A percentile compares a stretch with the other conserved stretches of the same genome.
These are phyloP conservation scores for Talaromyces ruber DNA, from an alignment of 495 filamentous ascomycete species.

Conservation along the genomic window DNA sequence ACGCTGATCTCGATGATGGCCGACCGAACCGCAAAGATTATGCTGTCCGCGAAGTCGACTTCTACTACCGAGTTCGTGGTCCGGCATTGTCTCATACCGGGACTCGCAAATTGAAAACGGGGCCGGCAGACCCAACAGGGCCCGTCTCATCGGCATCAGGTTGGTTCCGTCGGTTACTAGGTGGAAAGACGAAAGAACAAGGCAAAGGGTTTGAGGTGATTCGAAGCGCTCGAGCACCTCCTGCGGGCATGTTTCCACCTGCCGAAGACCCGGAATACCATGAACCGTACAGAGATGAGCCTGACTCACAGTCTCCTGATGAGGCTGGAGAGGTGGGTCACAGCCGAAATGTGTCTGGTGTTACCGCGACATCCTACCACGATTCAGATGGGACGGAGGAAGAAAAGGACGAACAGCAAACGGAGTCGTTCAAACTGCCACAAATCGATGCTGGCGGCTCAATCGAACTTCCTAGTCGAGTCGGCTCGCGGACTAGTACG, in stretches of 20 bases:
- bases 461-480: slow-evolving; percentile 57
- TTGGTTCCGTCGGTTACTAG: slow-evolving; percentile 75
- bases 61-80: slow-evolving; percentile 86
- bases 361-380: slow-evolving; percentile 28
- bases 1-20: slow-evolving; percentile 43
- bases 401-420: slow-evolving; percentile 15
- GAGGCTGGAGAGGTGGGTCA: slow-evolving; percentile 10
- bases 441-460: slow-evolving; percentile 51
- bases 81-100: slow-evolving; percentile 77
- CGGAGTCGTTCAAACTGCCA: slow-evolving; percentile 39
- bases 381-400: slow-evolving; percentile 34
- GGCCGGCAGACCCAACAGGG: slow-evolving; percentile 88
- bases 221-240: slow-evolving; percentile 63
- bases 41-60: slow-evolving; percentile 85
- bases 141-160: slow-evolving; percentile 80
- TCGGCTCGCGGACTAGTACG: slow-evolving; percentile 48
- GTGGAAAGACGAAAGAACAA: slow-evolving; percentile 77
- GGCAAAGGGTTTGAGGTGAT: slow-evolving; percentile 96
- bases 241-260: slow-evolving; percentile 28
- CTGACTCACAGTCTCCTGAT: slow-evolving; percentile 23
- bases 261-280: slow-evolving; percentile 34
- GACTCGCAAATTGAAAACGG: slow-evolving; percentile 79
- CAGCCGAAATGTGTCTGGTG: slow-evolving; percentile 20
- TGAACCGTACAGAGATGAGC: slow-evolving; percentile 52
- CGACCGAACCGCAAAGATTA: slow-evolving; percentile 65